These are phyloP conservation scores for Leishmania tarentolae DNA, from an alignment of 208 protist species.

Conservation along the genomic window DNA sequence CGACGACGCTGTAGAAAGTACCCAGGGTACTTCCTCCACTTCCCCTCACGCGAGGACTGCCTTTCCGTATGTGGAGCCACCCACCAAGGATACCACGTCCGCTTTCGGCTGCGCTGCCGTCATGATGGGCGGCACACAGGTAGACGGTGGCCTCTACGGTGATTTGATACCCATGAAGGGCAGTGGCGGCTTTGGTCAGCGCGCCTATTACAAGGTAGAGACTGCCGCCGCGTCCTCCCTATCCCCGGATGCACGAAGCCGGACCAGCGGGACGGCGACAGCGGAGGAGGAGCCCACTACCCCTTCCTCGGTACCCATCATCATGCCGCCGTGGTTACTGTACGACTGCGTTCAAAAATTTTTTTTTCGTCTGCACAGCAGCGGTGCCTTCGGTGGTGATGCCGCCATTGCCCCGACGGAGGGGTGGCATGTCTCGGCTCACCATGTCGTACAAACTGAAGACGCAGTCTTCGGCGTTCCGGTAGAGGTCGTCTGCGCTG, in stretches of 20 bases:
- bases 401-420: background rate
- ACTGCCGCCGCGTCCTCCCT: background rate
- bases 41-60: background rate
- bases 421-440: slow-evolving; percentile 48
- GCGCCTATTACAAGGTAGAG: slow-evolving; percentile 32
- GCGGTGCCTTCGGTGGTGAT: slow-evolving; percentile 1
- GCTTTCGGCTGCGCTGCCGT: background rate
- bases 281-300: background rate
- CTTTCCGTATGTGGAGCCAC: slow-evolving; percentile 2
- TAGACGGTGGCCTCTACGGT: slow-evolving; percentile 51
- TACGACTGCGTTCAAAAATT: slow-evolving; percentile 51
- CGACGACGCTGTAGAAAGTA: background rate
- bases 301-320: background rate
- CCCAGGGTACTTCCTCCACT: background rate
- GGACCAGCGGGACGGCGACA: background rate
- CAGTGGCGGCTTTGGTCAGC: slow-evolving; percentile 39
- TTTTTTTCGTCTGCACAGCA: slow-evolving; percentile 33
- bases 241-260: background rate
- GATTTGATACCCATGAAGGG: slow-evolving; percentile 25
- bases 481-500: slow-evolving; percentile 62
- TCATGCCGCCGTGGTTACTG: slow-evolving; percentile 70
- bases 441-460: slow-evolving; percentile 49
- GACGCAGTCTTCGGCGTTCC: slow-evolving; percentile 50
- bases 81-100: background rate
- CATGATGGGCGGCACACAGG: slow-evolving; percentile 21